These are phyloP conservation scores for Knoxdaviesia proteae DNA, from an alignment of 2,329 filamentous ascomycete genomes.

Conservation along the genomic window DNA sequence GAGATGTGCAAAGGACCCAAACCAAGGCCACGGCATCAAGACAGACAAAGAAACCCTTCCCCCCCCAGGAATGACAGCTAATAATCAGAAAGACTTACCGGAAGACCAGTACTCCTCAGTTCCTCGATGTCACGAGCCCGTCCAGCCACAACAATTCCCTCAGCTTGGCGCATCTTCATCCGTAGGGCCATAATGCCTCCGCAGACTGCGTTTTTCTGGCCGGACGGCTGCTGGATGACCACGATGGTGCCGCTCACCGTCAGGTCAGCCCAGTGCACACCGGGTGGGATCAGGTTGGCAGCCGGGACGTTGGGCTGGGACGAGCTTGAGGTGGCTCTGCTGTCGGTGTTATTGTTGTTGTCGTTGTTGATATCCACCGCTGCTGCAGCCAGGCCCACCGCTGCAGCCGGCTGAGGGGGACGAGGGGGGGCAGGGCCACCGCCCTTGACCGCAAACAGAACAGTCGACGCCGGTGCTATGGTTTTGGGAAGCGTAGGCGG, in stretches of 20 bases:
- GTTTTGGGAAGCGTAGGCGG: constrained; percentile 8
- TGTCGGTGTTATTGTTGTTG: no score
- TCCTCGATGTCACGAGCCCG: constrained; percentile 45
- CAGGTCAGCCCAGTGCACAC: constrained; percentile 48
- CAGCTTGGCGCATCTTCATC: constrained; percentile 40
- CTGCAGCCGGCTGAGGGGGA: no score
- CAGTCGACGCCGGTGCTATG: constrained; percentile 36
- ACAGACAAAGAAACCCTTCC: no score
- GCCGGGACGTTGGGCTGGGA: constrained; percentile 7
- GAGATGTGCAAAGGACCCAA: no score
- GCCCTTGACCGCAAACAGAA: constrained; percentile 41
- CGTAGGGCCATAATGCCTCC: constrained; percentile 59
- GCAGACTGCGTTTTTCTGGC: constrained; percentile 47
- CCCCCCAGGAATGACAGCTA: no score
- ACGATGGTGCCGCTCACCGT: constrained; percentile 38
- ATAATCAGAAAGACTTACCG: constrained; percentile 20
- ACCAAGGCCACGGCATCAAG: no score
- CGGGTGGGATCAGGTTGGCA: constrained; percentile 29
- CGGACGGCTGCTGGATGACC: constrained; percentile 42
- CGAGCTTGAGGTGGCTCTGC: constrained; percentile 7
- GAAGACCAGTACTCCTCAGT: constrained; percentile 30
- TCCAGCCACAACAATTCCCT: constrained; percentile 45
- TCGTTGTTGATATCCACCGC: no score
- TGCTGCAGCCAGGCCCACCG: no score
- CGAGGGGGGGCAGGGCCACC: no score